Evolutionary conservation across 2,329 filamentous ascomycete species (phyloP), one percentile per base, ranked within the genome.

Genomic region (Mariannaea sp.): DNA sequence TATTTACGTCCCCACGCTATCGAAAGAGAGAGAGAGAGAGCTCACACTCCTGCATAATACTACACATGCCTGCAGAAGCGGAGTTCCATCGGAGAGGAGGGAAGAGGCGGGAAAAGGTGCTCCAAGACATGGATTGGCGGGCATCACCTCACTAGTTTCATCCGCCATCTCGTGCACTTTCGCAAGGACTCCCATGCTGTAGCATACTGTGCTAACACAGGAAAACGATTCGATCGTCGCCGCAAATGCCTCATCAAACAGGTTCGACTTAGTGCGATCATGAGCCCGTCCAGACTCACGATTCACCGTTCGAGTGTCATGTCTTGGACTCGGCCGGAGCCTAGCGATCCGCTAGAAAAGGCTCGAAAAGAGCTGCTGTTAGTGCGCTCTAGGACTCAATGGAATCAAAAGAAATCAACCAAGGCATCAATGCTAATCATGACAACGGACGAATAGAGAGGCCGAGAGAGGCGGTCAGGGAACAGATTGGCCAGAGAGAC

Each of bases 181-280:
- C 30, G 41, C 58, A 65, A 41, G 62, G 60, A 45, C 50, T 61
- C 58, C 62, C 62, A 64, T 64, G 49, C 39, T 53, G 38, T 39
- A 50, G 29, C 56, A 50, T 62, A 65, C 62, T 65, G 62, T 65
- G 62, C 39, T 56, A 35, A 36, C 45, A 45, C 43, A 22, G 32
- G 55, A 62, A 57, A 44, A 44, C 44, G 52, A 65, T 64, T 65
- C 62, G 63, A 59, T 59, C 45, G 48, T 13, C 50, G 46, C 41
- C 47, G 38, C 61, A 61, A 64, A 62, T 62, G 53, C 39, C 57
- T 65, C 59, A 65, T 65, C 54, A 65, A 65, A 65, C 60, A 50
- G 38, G 44, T n/a, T n/a, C 29, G 32, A 36, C 32, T 42, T 65
- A 64, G 62, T 62, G 57, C 50, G 53, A 52, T 55, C 52, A 54